Evolutionary conservation across 2,329 filamentous ascomycete species (phyloP), one percentile per base, ranked within the genome.

Genomic region (Pseudopyricularia cyperi): DNA sequence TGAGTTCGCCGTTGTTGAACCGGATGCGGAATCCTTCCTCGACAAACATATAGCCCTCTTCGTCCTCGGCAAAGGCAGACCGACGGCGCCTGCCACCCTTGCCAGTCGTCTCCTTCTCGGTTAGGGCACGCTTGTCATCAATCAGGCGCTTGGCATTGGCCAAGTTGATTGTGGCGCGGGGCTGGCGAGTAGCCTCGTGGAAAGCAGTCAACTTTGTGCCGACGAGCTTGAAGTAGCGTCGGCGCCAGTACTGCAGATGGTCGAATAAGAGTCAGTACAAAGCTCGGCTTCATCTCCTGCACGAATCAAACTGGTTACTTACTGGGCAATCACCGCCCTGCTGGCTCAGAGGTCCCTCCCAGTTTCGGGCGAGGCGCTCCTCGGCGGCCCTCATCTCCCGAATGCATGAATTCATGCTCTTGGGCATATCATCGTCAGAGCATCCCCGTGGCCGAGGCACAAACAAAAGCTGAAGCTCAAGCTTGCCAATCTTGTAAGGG

Each of bases 1-100:
- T 98, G 57, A 95, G 83, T 70, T 98, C 93, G 55, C 93, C 93
- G 62, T 98, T 98, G 65, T 88, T 94, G 69, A 98, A 98, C 53
- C 91, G 89, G 65, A 98, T 95, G 39, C 93, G 88, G 83, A 98
- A 98, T 3, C 93, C 93, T 66, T 98, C 93, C 67, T 98, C 93
- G 51, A 98, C 91, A 66, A 98, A 98, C 87, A 96, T 95, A 73
- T 98, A 98, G 42, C 93, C 93, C 65, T 98, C 93, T 69, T 98
- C 93, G 58, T 98, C 93, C 67, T 97, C 93, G 1, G 91, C 90
- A 66, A 98, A 98, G 11, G 88, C 93, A 33, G 90, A 96, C 66
- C 94, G 89, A 52, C 93, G 85, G 44, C 93, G 85, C 59, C 82
- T 83, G 52, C 89, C 87, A 57, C 79, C 79, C 63, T 83, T 87